A percentile compares a stretch with the other conserved stretches of the same genome.
Conservation (phyloP, 2,329 filamentous ascomycete species). For the Shiraia sp. region DNA sequence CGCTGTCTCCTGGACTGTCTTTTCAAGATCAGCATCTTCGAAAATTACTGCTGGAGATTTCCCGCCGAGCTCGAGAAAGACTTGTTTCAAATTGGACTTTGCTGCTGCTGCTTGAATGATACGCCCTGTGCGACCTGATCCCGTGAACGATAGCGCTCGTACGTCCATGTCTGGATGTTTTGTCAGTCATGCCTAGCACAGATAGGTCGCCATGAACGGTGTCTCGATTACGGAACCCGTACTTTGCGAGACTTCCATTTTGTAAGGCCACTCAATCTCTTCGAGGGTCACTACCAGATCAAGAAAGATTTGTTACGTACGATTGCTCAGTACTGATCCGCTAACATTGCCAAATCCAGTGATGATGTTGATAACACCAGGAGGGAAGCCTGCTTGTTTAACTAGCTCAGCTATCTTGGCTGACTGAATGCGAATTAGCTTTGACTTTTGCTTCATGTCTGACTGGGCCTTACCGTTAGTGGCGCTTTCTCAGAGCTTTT, state of each 20-base stretch:
- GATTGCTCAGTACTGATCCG: slow-evolving; percentile 76
- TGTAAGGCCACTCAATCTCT: no score
- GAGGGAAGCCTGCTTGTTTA: slow-evolving; percentile 77
- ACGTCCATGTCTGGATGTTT: slow-evolving; percentile 63
- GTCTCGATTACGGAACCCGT: no score
- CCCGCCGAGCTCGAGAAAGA: slow-evolving; percentile 82
- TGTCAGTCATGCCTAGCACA: no score
- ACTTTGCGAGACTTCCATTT: no score
- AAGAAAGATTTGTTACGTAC: no score
- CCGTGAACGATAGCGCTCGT: slow-evolving; percentile 83
- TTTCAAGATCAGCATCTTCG: slow-evolving; percentile 77
- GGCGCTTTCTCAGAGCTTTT: slow-evolving; percentile 51
- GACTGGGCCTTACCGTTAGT: slow-evolving; percentile 70
- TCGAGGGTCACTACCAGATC: no score
- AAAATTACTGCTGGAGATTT: slow-evolving; percentile 85
- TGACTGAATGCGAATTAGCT: slow-evolving; percentile 67
- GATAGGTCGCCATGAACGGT: no score
- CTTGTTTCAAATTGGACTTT: slow-evolving; percentile 81
- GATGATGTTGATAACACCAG: slow-evolving; percentile 79
- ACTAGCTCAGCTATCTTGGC: slow-evolving; percentile 81
- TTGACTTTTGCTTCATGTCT: neutral
- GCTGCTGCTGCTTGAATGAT: slow-evolving; percentile 75
- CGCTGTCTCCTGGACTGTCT: slow-evolving; percentile 62
- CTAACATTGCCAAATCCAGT: slow-evolving; percentile 79
- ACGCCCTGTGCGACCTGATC: slow-evolving; percentile 81